Evolutionary conservation across 2,329 filamentous ascomycete species (phyloP), one percentile per base, ranked within the genome.

Genomic region (Cytospora leucostoma): DNA sequence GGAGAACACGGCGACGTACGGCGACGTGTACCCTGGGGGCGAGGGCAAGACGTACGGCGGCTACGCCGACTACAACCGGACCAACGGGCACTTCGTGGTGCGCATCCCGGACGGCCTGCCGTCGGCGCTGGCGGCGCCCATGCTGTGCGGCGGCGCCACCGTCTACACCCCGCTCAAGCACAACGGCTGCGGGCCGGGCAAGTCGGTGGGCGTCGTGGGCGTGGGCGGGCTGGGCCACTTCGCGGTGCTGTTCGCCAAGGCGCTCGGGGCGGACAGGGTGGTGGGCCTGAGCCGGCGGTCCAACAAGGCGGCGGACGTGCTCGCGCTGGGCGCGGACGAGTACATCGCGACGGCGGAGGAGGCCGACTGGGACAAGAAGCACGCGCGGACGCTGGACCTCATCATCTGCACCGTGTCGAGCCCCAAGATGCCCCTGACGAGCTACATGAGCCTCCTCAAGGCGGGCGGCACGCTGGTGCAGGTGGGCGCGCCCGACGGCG

Each of bases 61-160:
- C 44, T 77, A 77, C 62, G 71, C 72, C 52, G 68, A 73, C 62
- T 73, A 74, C 57, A 72, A 74, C 64, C 71, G 74, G 56, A 69
- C 70, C 27, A 71, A 73, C 44, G 68, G 69, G 32, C 68, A 71
- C 56, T 90, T 88, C 66, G 76, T 76, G 6, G 68, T 80, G 62
- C 74, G 75, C 47, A 79, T 81, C 49, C 78, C 78, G 3, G 77
- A 79, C 15, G 73, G 71, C 5, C 62, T 81, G n/a, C 68, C 71
- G 49, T 74, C 73, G 8, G 76, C 75, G 12, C 67, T 72, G 19
- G 77, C 77, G 2, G 79, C 88, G 15, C 88, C 88, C 1, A 86
- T 91, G 83, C 76, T 91, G 47, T 91, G 89, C 69, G 88, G 82
- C 33, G 88, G 89, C 8, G 80, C 90, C 44, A 91, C 88, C 0